phyloP scores from a whole-genome alignment of 345 rosid genomes.

The Alliaria petiolata region DNA sequence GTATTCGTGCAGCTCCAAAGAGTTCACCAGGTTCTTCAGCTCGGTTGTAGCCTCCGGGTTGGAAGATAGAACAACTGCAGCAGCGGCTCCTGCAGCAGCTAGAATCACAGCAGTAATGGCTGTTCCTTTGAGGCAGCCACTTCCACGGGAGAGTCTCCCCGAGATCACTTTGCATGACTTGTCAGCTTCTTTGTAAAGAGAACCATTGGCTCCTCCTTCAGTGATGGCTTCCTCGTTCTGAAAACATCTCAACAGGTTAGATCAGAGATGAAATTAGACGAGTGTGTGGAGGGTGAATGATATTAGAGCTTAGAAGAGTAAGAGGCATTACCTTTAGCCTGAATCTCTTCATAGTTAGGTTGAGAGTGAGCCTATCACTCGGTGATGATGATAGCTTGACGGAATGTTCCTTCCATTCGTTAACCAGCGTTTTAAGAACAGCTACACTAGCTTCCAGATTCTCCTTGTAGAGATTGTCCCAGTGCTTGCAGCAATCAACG shows the following conservation, averaged over 20 bases:
- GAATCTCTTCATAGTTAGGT: conserved; percentile 49
- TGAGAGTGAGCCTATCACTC: conserved; percentile 41
- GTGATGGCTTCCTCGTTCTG: conserved; percentile 59
- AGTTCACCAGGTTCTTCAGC: conserved; percentile 26
- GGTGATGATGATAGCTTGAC: conserved; percentile 38
- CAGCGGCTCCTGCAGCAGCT: conserved; percentile 54
- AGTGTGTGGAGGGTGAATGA: not conserved
- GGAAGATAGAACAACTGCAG: conserved; percentile 21
- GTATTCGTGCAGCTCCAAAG: conserved; percentile 14
- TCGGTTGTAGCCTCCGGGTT: conserved; percentile 27
- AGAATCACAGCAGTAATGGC: conserved; percentile 39
- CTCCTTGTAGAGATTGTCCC: conserved; percentile 65
- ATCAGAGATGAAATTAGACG: not conserved
- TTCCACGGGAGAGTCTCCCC: conserved; percentile 47
- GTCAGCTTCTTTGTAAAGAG: conserved; percentile 47
- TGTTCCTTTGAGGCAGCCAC: conserved; percentile 44
- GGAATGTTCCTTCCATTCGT: conserved; percentile 59
- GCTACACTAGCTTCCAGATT: conserved; percentile 54
- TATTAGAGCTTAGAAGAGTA: not conserved
- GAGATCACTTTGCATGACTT: conserved; percentile 49
- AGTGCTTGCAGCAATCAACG: conserved; percentile 70
- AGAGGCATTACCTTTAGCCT: conserved; percentile 48
- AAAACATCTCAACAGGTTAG: not conserved
- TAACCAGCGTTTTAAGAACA: conserved; percentile 48
- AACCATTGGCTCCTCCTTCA: conserved; percentile 33